A percentile compares a stretch with the other conserved stretches of the same genome.
Evolutionary conservation across 495 filamentous ascomycete genomes (phyloP).

Genomic region (Cladorrhinum samala): DNA sequence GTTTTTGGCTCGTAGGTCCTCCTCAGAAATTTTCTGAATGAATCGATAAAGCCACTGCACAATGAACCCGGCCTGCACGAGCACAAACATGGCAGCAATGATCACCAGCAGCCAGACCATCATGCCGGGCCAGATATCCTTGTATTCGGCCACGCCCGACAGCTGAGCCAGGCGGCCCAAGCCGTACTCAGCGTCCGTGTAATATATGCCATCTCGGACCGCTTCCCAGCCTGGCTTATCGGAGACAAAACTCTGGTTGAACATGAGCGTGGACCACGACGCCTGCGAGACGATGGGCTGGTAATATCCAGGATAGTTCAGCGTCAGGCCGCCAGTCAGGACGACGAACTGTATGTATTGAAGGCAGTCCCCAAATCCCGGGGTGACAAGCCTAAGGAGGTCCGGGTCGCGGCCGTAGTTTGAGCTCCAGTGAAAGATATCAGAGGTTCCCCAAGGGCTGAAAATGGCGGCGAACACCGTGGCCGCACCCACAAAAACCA

Average conservation of each 20-base stretch:
- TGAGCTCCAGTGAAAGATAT: constrained; percentile 88
- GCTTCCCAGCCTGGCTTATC: constrained; percentile 55
- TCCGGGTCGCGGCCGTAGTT: constrained; percentile 95
- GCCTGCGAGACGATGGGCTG: constrained; percentile 83
- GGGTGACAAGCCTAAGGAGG: constrained; percentile 84
- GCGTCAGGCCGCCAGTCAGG: constrained; percentile 73
- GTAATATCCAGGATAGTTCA: constrained; percentile 91
- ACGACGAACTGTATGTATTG: constrained; percentile 95
- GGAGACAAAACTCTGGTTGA: constrained; percentile 84
- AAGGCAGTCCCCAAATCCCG: constrained; percentile 93
- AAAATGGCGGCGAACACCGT: constrained; percentile 77
- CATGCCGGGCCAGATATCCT: constrained; percentile 92
- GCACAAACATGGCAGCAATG: constrained; percentile 56
- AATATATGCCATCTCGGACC: constrained; percentile 80
- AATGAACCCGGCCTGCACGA: constrained; percentile 72
- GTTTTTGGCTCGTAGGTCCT: constrained; percentile 86
- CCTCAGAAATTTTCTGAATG: constrained; percentile 64
- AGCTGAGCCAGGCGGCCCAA: constrained; percentile 72
- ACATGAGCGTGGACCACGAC: constrained; percentile 85
- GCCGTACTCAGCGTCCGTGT: constrained; percentile 63
- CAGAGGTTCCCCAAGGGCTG: constrained; percentile 88
- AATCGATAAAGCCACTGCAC: constrained; percentile 66
- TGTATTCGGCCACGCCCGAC: constrained; percentile 67
- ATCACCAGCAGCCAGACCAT: constrained; percentile 78
- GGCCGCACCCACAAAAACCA: constrained; percentile 73